Base-by-base conservation (phyloP, 306 rosid species). In the Sophora flavescens region DNA sequence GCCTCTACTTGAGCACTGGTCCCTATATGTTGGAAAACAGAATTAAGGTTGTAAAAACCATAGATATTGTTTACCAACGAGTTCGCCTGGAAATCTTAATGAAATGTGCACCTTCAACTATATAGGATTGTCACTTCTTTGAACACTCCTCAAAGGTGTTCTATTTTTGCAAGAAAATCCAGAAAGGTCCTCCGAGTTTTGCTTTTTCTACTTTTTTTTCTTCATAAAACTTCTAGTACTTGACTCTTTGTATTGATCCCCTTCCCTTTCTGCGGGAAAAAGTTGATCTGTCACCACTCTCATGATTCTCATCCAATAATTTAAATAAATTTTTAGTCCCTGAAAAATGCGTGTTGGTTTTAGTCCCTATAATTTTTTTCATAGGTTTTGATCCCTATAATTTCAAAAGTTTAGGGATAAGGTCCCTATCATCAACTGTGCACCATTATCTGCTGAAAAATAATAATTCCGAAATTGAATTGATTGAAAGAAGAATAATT, bases 1-100 rank as follows among this genome's bases (percentile, higher is more conserved):
- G 17, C 16, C 12, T 75, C 74, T 78, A 18, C 14, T 10, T 58
- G 53, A 59, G 54, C 54, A 17, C 6, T 50, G 30, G 54, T 38
- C 56, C 26, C 36, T 13, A 14, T 53, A 56, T 58, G 7, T 15
- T 42, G 18, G 39, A 28, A 47, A 68, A 50, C 61, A 44, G 61
- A 50, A 50, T 18, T 45, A 28, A 35, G 33, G 2, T 54, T 65
- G 58, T 28, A 45, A 45, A 62, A 28, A 14, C 65, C 52, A 71
- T 18, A 6, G 10, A 38, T 58, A 57, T 50, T 26, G 51, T 38
- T 63, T 44, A 15, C 18, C 26, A 17, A 6, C 0, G 38, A 6
- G 38, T 47, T 48, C 33, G 48, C 38, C 4, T 64, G 41, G 26
- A 39, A 54, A 18, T 64, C 13, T 0, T 39, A 8, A 33, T 16